These are phyloP conservation scores for Zea mays DNA, from an alignment of 176 grass and related monocot genomes.

Conservation along the genomic window DNA sequence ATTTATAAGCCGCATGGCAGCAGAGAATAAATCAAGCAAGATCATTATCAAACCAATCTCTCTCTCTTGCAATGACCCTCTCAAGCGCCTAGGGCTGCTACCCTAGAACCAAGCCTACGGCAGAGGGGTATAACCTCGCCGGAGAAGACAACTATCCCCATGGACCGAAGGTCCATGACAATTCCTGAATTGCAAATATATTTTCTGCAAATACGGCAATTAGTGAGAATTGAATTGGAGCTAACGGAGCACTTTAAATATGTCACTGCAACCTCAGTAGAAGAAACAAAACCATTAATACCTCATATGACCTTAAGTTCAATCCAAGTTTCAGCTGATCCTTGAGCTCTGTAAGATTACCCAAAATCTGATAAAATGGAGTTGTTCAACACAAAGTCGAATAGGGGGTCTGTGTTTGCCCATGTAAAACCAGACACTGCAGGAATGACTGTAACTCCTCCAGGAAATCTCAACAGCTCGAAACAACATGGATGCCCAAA, in stretches of 20 bases:
- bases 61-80: too few species aligned
- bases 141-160: too few species aligned
- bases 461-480: constrained; percentile 63
- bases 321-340: constrained; percentile 70
- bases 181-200: constrained; percentile 70
- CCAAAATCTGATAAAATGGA: constrained; percentile 56
- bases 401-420: constrained; percentile 51
- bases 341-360: constrained; percentile 69
- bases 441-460: constrained; percentile 77
- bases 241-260: constrained; percentile 8
- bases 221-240: constrained; percentile 26
- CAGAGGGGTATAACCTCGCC: too few species aligned
- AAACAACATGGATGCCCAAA: constrained; percentile 65
- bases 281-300: constrained; percentile 33
- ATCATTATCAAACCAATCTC: too few species aligned
- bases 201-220: constrained; percentile 45
- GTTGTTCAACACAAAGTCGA: constrained; percentile 72
- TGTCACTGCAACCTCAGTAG: background rate
- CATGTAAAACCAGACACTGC: constrained; percentile 61
- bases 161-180: too few species aligned
- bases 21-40: too few species aligned
- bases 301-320: constrained; percentile 72
- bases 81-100: too few species aligned
- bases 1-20: too few species aligned
- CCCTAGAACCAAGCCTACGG: too few species aligned